Evolutionary conservation across 441 rosid genomes (phyloP), one percentile per base, ranked within the genome.

Genomic region (Bruguiera hainesii): DNA sequence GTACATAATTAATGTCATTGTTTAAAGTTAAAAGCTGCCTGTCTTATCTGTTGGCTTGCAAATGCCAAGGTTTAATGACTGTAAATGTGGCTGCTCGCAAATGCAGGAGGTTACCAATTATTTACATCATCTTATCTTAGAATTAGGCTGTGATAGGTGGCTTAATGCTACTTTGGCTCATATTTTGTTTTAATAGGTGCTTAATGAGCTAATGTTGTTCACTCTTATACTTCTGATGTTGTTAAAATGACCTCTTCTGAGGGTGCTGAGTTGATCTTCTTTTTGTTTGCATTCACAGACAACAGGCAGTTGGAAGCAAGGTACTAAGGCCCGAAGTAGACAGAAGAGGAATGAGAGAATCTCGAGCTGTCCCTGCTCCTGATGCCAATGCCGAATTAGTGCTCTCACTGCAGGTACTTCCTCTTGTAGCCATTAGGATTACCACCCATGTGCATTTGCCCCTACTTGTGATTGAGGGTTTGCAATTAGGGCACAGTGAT

Each of bases 361-460:
- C 95, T 65, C 89, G 94, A 73, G 97, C 97, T 29, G 74, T 91
- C 64, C 98, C 98, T 29, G 99, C 96, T n/a, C 98, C 99, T 58
- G 96, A 91, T 63, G 98, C 98, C n/a, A 95, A 95, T 73, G 97
- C 99, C 57, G 99, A 95, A 72, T 76, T 90, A 67, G 90, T 68
- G 53, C 49, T 81, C 52, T 95, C 99, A n/a, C 83, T 95, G 81
- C 96, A 91, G 97, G 97, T 94, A 62, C 65, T 23, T 60, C 5
- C 3, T 48, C 35, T 55, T 1, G 18, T 7, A 55, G 28, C 18
- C 25, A 23, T 55, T 9, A 51, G 16, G 42, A 13, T 35, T 4
- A 11, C 60, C 16, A 9, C 30, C 60, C 35, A 18, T 64, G 16
- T 53, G 19, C 33, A 1, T 20, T 18, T 15, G 7, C 13, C 16